A percentile compares a stretch with the other conserved stretches of the same genome.
phyloP scores from a whole-genome alignment of 495 filamentous ascomycete species.

The Neurospora sp. region DNA sequence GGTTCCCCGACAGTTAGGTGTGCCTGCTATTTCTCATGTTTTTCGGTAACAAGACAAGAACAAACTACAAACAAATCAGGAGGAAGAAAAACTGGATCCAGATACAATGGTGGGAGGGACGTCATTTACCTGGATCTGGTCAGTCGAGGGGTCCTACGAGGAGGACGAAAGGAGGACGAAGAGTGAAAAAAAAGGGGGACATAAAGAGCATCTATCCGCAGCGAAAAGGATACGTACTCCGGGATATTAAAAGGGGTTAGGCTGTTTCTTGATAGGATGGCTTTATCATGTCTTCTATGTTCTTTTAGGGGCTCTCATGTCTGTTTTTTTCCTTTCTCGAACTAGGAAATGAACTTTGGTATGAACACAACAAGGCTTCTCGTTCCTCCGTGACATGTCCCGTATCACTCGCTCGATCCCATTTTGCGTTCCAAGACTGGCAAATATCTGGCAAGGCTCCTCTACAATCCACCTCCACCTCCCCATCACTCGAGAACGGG shows the following conservation, averaged over 20 bases:
- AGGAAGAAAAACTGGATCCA: constrained; percentile 10
- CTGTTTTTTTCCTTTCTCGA: neutral
- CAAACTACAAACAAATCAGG: constrained; percentile 8
- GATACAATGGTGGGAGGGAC: constrained; percentile 40
- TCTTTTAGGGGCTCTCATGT: neutral
- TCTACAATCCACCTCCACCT: too few relatives aligned
- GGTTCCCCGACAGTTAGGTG: constrained; percentile 41
- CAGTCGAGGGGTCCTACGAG: neutral
- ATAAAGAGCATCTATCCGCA: neutral
- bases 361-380: neutral
- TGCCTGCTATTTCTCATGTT: constrained; percentile 3
- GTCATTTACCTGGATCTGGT: constrained; percentile 17
- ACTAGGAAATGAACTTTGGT: neutral
- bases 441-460: too few relatives aligned
- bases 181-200: neutral
- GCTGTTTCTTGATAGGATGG: neutral
- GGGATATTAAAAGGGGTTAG: neutral
- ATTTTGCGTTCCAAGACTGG: too few relatives aligned
- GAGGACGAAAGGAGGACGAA: neutral
- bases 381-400: too few relatives aligned
- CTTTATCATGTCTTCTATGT: neutral
- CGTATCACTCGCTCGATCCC: too few relatives aligned
- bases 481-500: too few relatives aligned
- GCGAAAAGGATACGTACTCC: neutral
- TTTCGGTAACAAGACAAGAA: neutral